These are phyloP conservation scores for Capsella bursapastoris DNA, from an alignment of 345 rosid genomes.

Conservation along the genomic window DNA sequence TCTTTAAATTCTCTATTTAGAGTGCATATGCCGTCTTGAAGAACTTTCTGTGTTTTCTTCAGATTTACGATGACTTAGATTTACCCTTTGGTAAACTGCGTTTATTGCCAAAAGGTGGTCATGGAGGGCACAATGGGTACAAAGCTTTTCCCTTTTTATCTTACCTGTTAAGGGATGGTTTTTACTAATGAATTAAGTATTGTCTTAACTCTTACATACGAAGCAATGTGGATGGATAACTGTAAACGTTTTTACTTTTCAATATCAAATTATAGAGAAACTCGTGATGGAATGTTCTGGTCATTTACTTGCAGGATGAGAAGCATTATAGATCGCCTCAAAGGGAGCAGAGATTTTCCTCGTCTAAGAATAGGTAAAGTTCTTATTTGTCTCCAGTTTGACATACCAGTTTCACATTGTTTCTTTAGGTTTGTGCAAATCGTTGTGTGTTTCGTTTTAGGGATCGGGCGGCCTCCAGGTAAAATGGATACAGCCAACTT, in stretches of 20 bases:
- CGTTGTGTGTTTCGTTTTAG: slow-evolving; percentile 46
- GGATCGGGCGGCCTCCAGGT: slow-evolving; percentile 97
- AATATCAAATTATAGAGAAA: slow-evolving; percentile 15
- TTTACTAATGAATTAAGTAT: neutral
- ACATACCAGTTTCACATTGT: neutral
- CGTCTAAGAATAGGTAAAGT: slow-evolving; percentile 86
- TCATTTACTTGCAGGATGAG: slow-evolving; percentile 66
- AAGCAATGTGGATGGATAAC: slow-evolving; percentile 16
- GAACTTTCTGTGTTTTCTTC: slow-evolving; percentile 27
- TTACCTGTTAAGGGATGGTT: neutral
- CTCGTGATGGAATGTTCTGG: slow-evolving; percentile 18
- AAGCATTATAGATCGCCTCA: slow-evolving; percentile 82
- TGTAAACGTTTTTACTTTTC: neutral
- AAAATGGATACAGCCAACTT: slow-evolving; percentile 78
- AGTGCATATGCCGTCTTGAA: neutral
- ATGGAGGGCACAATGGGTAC: slow-evolving; percentile 98
- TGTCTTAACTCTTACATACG: neutral
- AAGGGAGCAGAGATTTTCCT: slow-evolving; percentile 91
- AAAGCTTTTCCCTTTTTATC: neutral
- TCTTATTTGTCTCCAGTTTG: slow-evolving; percentile 1
- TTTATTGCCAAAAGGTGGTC: slow-evolving; percentile 97
- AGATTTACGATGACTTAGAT: slow-evolving; percentile 95
- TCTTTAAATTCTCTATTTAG: neutral
- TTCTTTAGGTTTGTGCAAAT: neutral
- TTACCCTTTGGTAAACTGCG: slow-evolving; percentile 89